phyloP scores from a whole-genome alignment of 345 rosid species.

The Bruguiera sexangula region DNA sequence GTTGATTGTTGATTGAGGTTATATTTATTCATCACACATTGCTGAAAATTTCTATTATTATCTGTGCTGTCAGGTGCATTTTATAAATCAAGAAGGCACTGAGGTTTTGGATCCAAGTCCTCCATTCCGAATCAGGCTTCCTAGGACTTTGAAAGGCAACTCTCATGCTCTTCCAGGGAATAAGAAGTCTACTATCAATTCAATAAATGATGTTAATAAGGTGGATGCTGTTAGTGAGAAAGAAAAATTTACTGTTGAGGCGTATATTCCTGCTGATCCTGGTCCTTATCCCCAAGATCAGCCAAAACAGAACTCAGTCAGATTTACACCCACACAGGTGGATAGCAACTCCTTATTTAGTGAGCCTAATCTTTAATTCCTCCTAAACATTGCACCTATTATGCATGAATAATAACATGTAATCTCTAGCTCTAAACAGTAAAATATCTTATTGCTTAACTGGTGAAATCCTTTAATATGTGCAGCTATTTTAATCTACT shows the following conservation, averaged over 20 bases:
- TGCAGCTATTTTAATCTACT: no score
- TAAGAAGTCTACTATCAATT: conserved; percentile 43
- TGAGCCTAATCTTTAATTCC: background rate
- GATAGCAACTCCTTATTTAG: conserved; percentile 4
- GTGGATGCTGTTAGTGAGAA: conserved; percentile 46
- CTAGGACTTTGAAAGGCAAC: conserved; percentile 61
- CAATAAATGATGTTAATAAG: conserved; percentile 45
- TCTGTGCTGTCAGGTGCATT: conserved; percentile 47
- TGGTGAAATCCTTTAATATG: no score
- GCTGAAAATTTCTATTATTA: no score
- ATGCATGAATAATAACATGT: background rate
- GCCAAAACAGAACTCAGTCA: conserved; percentile 91
- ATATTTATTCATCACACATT: background rate
- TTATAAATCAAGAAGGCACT: conserved; percentile 59
- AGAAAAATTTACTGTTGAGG: conserved; percentile 80
- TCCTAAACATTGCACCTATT: background rate
- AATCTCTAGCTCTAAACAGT: no score
- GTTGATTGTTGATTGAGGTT: background rate
- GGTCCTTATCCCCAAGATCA: conserved; percentile 99
- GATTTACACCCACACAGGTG: conserved; percentile 96
- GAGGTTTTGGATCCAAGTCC: conserved; percentile 69
- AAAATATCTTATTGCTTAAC: no score
- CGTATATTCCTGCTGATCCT: conserved; percentile 89
- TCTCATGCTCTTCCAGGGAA: conserved; percentile 77
- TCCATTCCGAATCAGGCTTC: conserved; percentile 77